Evolutionary conservation across 2,329 filamentous ascomycete genomes (phyloP), one percentile per base, ranked within the genome.

Genomic region (Dactylellina leptospora): DNA sequence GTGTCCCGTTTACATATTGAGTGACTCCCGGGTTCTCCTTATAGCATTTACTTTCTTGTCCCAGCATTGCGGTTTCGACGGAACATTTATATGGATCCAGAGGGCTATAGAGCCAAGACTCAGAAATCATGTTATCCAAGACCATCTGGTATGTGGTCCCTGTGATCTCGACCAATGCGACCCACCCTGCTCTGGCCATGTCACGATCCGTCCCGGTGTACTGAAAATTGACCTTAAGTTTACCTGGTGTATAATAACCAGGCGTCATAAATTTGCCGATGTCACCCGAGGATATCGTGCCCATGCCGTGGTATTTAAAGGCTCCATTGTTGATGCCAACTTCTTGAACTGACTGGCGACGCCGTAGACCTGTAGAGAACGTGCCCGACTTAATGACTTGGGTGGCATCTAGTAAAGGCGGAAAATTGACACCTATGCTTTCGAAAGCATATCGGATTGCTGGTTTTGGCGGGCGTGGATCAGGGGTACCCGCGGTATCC

Each of bases 101-200:
- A 11, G 68, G 68, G 10, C 53, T 36, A n/a, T 72, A 72, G 4
- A 72, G 5, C 68, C 68, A 72, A 16, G 53, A 55, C n/a, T 58
- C 28, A n/a, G 53, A 72, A 20, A 64, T 5, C 47, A 56, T 72
- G 30, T 55, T 72, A 22, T 72, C 68, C 13, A 72, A 23, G 11
- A 63, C 42, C 9, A 72, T 2, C 4, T 45, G 40, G n/a, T 72
- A 72, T 2, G 28, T 59, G 6, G 16, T 33, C 1, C 68, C 68
- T 1, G 45, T 47, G 16, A 72, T 44, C n/a, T 48, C 53, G 11
- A 64, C 50, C 2, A 50, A 25, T 33, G 68, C 68, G 23, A 72
- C 28, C 68, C 68, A 72, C 2, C 36, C 40, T 23, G 20, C 33
- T 22, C 25, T 59, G n/a, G 23, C n/a, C 8, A 20, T 23, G 22